A percentile compares a stretch with the other conserved stretches of the same genome.
Conservation (phyloP, 2,329 filamentous ascomycete genomes). For the Apiospora hydei region DNA sequence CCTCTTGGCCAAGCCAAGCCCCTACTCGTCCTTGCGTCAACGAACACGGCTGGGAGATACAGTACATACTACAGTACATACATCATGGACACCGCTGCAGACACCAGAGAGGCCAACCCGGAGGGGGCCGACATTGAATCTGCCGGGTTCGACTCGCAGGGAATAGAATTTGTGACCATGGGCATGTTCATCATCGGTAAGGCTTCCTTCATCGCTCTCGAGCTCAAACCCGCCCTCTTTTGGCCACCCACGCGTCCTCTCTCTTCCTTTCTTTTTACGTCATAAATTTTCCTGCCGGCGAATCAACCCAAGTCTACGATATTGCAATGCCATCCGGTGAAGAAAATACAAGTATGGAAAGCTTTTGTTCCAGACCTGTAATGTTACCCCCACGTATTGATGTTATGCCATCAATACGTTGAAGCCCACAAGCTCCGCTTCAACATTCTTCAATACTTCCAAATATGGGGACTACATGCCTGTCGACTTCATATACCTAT, state of each 20-base stretch:
- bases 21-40: conserved; percentile 8
- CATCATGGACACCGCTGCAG: conserved; percentile 19
- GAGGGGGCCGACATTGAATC: conserved; percentile 22
- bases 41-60: not conserved
- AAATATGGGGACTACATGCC: conserved; percentile 21
- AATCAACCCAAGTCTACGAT: not conserved
- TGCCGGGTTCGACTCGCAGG: conserved; percentile 40
- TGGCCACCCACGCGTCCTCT: not conserved
- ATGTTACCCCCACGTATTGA: not conserved
- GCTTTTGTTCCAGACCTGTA: not conserved
- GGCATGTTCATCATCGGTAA: conserved; percentile 79
- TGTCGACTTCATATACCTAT: not conserved
- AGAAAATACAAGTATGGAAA: conserved; percentile 4
- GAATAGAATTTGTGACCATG: conserved; percentile 72
- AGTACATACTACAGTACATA: not conserved
- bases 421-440: not conserved
- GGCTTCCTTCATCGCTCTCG: conserved; percentile 31
- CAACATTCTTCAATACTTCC: not conserved
- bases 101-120: not conserved
- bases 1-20: conserved; percentile 3
- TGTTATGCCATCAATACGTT: not conserved
- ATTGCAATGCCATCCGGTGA: not conserved
- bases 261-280: not conserved
- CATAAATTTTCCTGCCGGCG: not conserved
- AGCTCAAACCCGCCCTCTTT: not conserved